Base-by-base conservation (phyloP, 169 alveolate species). In the Eimeria tenella region DNA sequence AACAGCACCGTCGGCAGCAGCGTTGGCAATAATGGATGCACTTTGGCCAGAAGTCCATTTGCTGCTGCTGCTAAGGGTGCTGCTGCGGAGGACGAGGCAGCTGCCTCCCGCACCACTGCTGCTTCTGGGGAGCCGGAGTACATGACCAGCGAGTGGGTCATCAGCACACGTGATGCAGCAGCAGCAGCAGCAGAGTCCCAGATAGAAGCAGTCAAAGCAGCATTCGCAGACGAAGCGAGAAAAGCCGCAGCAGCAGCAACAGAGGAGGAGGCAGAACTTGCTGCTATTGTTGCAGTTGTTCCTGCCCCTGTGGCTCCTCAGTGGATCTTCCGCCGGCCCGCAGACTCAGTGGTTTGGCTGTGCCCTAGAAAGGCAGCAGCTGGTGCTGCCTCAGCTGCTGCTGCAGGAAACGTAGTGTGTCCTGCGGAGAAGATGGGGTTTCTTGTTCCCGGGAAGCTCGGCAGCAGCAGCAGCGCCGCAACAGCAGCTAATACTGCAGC, bases 401-500 rank as follows among this genome's bases (percentile, higher is more conserved):
- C 68, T 58, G 68, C 68, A 17, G 68, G 68, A 17, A 17, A 17
- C 1, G 68, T 10, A 17, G 68, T 10, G 68, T 58, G 68, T 10
- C 68, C 68, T 13, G 68, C 21, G 2, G 68, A 3, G 68, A 58
- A 3, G 68, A 58, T 17, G 1, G 68, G 21, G 68, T 3, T 58
- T 0, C 68, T 58, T 13, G 21, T 58, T 17, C 68, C 68, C 68
- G 68, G 19, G 21, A 58, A 58, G 19, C 21, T 13, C 68, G 19
- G 68, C 21, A 17, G 68, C 68, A 17, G 68, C 68, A 58, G 68
- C 68, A 58, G 19, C 68, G 88, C 70, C 8, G 71, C 88, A 4
- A 58, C 88, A 4, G 88, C 88, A 31, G 88, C 88, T 17, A 68
- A 49, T 15, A 0, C 88, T 6, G 88, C 88, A 4, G 88, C 88